Percentiles rank a stretch among this genome's conserved stretches.
These are phyloP conservation scores for Pouteria campechiana DNA, from an alignment of 179 eudicot genomes.

Conservation along the genomic window DNA sequence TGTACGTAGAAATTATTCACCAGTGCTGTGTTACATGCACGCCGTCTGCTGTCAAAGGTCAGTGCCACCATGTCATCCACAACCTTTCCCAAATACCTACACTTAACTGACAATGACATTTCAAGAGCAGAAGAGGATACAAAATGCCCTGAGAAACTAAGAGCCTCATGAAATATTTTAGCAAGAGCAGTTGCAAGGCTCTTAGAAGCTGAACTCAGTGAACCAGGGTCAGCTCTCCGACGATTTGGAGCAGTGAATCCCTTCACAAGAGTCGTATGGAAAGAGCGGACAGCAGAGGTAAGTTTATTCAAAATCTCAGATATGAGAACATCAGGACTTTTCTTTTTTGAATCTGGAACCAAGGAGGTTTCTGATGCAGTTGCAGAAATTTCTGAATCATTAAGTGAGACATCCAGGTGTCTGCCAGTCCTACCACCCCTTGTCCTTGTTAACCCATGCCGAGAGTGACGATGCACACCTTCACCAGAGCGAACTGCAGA, in stretches of 20 bases:
- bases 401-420: slow-evolving; percentile 65
- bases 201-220: slow-evolving; percentile 70
- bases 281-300: slow-evolving; percentile 66
- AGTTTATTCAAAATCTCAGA: slow-evolving; percentile 66
- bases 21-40: slow-evolving; percentile 65
- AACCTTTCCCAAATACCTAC: slow-evolving; percentile 92
- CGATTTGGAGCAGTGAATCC: slow-evolving; percentile 87
- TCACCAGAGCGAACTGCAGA: slow-evolving; percentile 80
- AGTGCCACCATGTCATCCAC: slow-evolving; percentile 90
- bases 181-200: slow-evolving; percentile 82
- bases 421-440: slow-evolving; percentile 87
- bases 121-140: slow-evolving; percentile 39
- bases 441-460: slow-evolving; percentile 79
- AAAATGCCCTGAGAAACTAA: slow-evolving; percentile 66
- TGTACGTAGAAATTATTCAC: slow-evolving; percentile 84
- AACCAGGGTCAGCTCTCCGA: slow-evolving; percentile 80
- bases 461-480: slow-evolving; percentile 78
- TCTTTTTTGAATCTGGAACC: slow-evolving; percentile 59
- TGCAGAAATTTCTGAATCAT: slow-evolving; percentile 60
- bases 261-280: slow-evolving; percentile 74
- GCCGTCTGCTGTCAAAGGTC: slow-evolving; percentile 77
- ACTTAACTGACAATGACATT: slow-evolving; percentile 58
- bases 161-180: slow-evolving; percentile 70
- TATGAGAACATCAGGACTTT: slow-evolving; percentile 75
- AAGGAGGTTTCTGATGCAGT: slow-evolving; percentile 40